Conservation (phyloP, 805 yeast species). For the Yarrowia bubula region DNA sequence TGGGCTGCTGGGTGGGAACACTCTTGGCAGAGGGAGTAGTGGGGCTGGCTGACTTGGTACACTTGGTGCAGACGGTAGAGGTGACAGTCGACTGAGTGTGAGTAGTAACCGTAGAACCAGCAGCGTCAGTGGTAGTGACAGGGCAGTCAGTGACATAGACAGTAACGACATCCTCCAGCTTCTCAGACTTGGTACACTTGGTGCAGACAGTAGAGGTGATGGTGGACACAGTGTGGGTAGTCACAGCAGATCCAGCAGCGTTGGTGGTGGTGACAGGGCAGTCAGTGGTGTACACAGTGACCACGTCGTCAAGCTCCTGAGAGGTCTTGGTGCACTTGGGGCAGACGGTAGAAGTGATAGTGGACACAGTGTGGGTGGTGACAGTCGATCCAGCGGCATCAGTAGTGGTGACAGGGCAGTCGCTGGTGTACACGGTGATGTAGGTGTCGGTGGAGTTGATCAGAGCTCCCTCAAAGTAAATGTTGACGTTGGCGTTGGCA, state of each 20-base stretch:
- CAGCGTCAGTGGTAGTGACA: neutral
- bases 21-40: neutral
- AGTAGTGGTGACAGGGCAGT: neutral
- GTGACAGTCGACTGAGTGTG: neutral
- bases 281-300: neutral
- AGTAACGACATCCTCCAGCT: neutral
- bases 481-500: neutral
- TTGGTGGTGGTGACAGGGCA: slow-evolving; percentile 1
- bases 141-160: neutral
- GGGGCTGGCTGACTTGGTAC: neutral
- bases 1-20: neutral
- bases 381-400: neutral
- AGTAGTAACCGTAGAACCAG: neutral
- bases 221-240: neutral
- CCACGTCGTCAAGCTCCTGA: too few relatives aligned
- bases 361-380: neutral
- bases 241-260: neutral
- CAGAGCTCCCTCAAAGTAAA: neutral
- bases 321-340: neutral
- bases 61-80: neutral
- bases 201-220: neutral
- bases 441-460: neutral
- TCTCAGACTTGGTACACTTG: neutral
- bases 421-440: neutral
- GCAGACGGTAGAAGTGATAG: neutral